phyloP scores from a whole-genome alignment of 2,329 filamentous ascomycete genomes.

The Hortaea werneckii region DNA sequence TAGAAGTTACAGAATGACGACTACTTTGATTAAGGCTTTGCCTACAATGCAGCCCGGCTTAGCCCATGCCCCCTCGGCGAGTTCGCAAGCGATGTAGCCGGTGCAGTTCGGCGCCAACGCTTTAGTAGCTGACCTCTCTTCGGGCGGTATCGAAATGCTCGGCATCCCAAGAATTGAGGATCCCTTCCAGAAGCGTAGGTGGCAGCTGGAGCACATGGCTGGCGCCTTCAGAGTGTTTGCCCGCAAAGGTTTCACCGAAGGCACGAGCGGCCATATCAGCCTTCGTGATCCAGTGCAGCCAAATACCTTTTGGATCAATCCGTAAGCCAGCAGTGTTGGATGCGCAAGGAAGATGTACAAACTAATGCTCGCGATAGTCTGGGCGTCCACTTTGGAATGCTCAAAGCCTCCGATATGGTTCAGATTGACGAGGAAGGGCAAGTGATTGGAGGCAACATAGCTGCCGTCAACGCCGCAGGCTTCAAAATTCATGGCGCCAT shows the following conservation, averaged over 20 bases:
- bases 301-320: slow-evolving; percentile 26
- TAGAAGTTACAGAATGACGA: too few relatives aligned
- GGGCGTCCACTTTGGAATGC: slow-evolving; percentile 31
- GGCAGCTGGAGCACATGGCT: neutral
- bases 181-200: too few relatives aligned
- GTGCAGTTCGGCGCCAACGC: too few relatives aligned
- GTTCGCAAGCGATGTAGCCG: too few relatives aligned
- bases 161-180: too few relatives aligned
- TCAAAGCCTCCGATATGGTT: slow-evolving; percentile 33
- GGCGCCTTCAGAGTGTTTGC: neutral
- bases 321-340: slow-evolving; percentile 2
- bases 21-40: too few relatives aligned
- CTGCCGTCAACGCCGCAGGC: slow-evolving; percentile 30
- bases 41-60: too few relatives aligned
- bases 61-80: too few relatives aligned
- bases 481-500: slow-evolving; percentile 33
- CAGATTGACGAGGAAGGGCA: slow-evolving; percentile 31
- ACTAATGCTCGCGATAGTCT: slow-evolving; percentile 19
- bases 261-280: slow-evolving; percentile 28
- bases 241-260: too few relatives aligned
- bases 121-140: too few relatives aligned
- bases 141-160: too few relatives aligned
- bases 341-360: neutral
- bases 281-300: slow-evolving; percentile 29
- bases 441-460: slow-evolving; percentile 28